phyloP scores from a whole-genome alignment of 2,329 filamentous ascomycete genomes.

The Taxawa tesnikishii region DNA sequence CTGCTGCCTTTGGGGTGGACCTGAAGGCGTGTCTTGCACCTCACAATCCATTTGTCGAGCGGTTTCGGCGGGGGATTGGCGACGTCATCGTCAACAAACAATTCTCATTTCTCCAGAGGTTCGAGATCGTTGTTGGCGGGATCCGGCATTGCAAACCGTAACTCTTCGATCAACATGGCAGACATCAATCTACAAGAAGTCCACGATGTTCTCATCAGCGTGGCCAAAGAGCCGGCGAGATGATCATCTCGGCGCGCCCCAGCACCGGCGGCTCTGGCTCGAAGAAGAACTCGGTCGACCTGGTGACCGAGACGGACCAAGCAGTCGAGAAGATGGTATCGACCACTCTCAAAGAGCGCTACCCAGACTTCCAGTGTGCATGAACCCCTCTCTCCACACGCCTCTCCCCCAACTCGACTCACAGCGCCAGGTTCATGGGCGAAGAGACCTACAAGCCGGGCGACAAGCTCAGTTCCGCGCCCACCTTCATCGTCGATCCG shows the following conservation, averaged over 20 bases:
- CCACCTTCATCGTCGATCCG: conserved; percentile 71
- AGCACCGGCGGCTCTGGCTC: conserved; percentile 26
- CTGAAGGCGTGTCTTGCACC: too few relatives aligned
- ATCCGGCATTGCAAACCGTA: too few relatives aligned
- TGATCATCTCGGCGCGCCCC: conserved; percentile 33
- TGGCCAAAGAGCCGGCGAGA: conserved; percentile 34
- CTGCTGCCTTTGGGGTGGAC: too few relatives aligned
- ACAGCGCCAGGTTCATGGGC: conserved; percentile 47
- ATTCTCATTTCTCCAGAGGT: too few relatives aligned
- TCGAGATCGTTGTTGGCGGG: too few relatives aligned
- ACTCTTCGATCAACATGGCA: conserved; percentile 7
- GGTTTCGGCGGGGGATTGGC: too few relatives aligned
- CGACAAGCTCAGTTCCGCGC: conserved; percentile 46
- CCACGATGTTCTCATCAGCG: conserved; percentile 33
- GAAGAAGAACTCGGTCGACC: conserved; percentile 45
- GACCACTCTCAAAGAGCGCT: conserved; percentile 34
- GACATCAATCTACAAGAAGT: conserved; percentile 31
- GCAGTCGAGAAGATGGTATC: conserved; percentile 49
- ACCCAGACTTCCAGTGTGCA: conserved; percentile 42
- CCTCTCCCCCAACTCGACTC: background rate
- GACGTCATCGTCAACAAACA: too few relatives aligned
- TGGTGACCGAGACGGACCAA: conserved; percentile 52
- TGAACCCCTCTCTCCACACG: conserved; percentile 12
- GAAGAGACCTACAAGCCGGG: conserved; percentile 66
- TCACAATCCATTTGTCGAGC: too few relatives aligned